Conservation (phyloP, 2,329 filamentous ascomycete genomes). For the Phoma sp. region DNA sequence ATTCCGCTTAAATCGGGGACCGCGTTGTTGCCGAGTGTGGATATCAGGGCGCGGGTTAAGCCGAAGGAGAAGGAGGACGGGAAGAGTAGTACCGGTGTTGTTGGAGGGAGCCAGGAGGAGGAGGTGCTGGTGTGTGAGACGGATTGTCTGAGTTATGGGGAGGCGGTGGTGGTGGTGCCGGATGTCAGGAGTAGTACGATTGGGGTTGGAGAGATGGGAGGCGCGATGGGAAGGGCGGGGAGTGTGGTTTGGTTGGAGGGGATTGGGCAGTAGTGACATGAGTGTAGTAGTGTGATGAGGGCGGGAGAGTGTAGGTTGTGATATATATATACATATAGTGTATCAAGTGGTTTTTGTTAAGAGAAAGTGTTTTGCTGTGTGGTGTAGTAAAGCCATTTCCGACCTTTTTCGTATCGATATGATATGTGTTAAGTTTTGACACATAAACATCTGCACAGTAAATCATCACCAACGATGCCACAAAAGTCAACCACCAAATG, state of each 20-base stretch:
- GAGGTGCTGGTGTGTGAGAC: constrained; percentile 69
- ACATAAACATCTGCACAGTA: too few relatives aligned
- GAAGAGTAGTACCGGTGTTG: not conserved
- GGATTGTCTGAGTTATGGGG: constrained; percentile 78
- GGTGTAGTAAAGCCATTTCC: too few relatives aligned
- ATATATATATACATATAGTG: not conserved
- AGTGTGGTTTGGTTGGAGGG: constrained; percentile 41
- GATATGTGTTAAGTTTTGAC: too few relatives aligned
- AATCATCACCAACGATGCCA: too few relatives aligned
- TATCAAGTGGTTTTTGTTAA: too few relatives aligned
- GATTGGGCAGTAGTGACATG: constrained; percentile 7
- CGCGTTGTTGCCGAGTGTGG: constrained; percentile 77
- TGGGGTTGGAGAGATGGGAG: constrained; percentile 38
- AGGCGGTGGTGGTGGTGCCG: constrained; percentile 75
- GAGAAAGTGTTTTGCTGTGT: too few relatives aligned
- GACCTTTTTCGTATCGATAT: too few relatives aligned
- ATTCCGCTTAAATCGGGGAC: constrained; percentile 81
- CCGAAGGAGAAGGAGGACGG: constrained; percentile 35
- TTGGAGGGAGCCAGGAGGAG: constrained; percentile 3
- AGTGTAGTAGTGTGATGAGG: too few relatives aligned
- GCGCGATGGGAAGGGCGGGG: constrained; percentile 16
- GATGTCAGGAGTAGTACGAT: constrained; percentile 71
- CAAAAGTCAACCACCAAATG: too few relatives aligned
- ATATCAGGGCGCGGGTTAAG: constrained; percentile 69
- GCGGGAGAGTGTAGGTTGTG: not conserved